Conservation (phyloP, 139 green algal genomes). For the Limnomonas spitsbergensis region DNA sequence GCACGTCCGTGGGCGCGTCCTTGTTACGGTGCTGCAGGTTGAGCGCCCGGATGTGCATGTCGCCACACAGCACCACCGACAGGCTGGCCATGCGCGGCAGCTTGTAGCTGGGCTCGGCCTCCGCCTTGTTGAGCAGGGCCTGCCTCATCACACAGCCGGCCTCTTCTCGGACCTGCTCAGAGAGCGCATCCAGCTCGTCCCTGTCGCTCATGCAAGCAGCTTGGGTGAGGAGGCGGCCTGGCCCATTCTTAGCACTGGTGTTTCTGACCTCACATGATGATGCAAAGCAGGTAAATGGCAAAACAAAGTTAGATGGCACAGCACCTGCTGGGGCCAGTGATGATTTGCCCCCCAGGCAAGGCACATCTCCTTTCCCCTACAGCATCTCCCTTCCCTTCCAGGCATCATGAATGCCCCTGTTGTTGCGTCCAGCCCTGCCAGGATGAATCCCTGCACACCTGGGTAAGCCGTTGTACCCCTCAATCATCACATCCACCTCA, state of each 20-base stretch:
- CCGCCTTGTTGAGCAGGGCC: constrained; percentile 39
- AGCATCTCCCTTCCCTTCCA: no score
- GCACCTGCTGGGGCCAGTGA: no score
- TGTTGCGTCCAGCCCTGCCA: no score
- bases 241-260: no score
- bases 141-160: constrained; percentile 24
- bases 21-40: constrained; percentile 76
- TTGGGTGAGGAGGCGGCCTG: no score
- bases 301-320: no score
- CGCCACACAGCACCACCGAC: constrained; percentile 83
- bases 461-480: constrained; percentile 27
- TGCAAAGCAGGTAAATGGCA: no score
- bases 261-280: no score
- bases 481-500: constrained; percentile 53
- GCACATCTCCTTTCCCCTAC: no score
- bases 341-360: no score
- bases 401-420: no score
- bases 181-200: constrained; percentile 37
- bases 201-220: constrained; percentile 25
- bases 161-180: constrained; percentile 39
- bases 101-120: constrained; percentile 30
- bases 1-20: constrained; percentile 84
- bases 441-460: no score
- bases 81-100: constrained; percentile 53
- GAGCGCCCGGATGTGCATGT: constrained; percentile 74